Percentiles rank a stretch among this genome's conserved stretches.
phyloP scores from a whole-genome alignment of 768 basidiomycete genomes.

The Pholiota conissans region DNA sequence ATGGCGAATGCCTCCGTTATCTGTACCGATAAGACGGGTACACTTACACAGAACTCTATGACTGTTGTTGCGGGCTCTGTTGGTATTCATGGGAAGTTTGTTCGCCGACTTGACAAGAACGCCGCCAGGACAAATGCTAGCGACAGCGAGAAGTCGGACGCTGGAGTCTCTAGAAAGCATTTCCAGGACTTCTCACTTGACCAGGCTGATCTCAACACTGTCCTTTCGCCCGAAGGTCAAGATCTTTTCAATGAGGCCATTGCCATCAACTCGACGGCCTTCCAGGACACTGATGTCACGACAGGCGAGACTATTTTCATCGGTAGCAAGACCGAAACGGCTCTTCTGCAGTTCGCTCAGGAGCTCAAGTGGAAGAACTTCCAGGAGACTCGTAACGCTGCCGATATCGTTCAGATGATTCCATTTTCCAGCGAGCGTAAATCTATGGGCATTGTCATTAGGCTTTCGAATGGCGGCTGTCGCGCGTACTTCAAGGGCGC shows the following conservation, averaged over 20 bases:
- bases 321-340: conserved; percentile 95
- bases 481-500: conserved; percentile 92
- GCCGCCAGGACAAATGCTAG: conserved; percentile 69
- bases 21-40: conserved; percentile 96
- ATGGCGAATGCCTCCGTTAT: conserved; percentile 98
- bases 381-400: conserved; percentile 59
- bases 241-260: conserved; percentile 83
- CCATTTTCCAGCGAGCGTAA: conserved; percentile 95
- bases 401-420: conserved; percentile 77
- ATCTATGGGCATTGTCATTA: conserved; percentile 90
- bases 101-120: conserved; percentile 74
- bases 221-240: conserved; percentile 60
- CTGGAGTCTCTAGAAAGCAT: conserved; percentile 41
- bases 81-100: conserved; percentile 94
- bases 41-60: conserved; percentile 95
- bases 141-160: conserved; percentile 38
- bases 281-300: conserved; percentile 71
- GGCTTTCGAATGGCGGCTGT: conserved; percentile 48
- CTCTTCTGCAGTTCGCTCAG: conserved; percentile 83
- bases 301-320: conserved; percentile 66
- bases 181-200: conserved; percentile 85
- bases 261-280: conserved; percentile 92
- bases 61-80: conserved; percentile 94
- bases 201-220: conserved; percentile 61
- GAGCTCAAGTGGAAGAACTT: conserved; percentile 78